phyloP scores from a whole-genome alignment of 2,329 filamentous ascomycete genomes.

The Hymenoscyphus scutula region DNA sequence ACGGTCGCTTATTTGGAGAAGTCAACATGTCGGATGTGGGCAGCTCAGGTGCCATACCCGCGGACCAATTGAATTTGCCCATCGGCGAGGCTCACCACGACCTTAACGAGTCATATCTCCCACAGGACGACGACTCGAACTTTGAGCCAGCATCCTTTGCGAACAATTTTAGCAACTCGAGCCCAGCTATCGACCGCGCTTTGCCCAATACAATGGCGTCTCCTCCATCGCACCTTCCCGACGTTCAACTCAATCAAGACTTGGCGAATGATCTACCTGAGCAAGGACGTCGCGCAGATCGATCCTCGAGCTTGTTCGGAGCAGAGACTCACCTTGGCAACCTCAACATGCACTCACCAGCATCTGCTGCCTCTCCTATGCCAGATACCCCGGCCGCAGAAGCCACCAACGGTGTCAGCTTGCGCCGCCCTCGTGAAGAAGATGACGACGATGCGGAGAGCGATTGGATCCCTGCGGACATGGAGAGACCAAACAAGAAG shows the following conservation, averaged over 20 bases:
- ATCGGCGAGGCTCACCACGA: slow-evolving; percentile 13
- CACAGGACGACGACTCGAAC: not conserved
- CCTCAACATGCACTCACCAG: slow-evolving; percentile 35
- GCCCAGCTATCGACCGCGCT: slow-evolving; percentile 1
- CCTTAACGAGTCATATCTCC: not conserved
- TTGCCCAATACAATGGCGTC: slow-evolving; percentile 18
- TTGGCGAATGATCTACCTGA: slow-evolving; percentile 13
- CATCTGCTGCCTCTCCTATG: slow-evolving; percentile 25
- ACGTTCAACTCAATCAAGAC: slow-evolving; percentile 3
- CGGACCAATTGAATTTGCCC: slow-evolving; percentile 31
- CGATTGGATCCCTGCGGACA: slow-evolving; percentile 28
- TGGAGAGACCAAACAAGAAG: slow-evolving; percentile 45
- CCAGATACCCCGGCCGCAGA: slow-evolving; percentile 12
- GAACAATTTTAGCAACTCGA: slow-evolving; percentile 2
- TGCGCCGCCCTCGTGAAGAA: slow-evolving; percentile 34
- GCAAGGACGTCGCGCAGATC: slow-evolving; percentile 14
- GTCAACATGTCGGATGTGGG: slow-evolving; percentile 31
- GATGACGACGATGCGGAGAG: slow-evolving; percentile 21
- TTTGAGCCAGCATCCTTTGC: not conserved
- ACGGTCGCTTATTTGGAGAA: slow-evolving; percentile 35
- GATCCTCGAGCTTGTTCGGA: slow-evolving; percentile 34
- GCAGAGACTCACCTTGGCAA: slow-evolving; percentile 36
- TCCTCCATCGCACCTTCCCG: slow-evolving; percentile 17
- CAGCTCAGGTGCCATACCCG: slow-evolving; percentile 34
- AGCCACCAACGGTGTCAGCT: slow-evolving; percentile 23